Base-by-base conservation (phyloP, 176 grass and related monocot species). In the Calamus simplicifolius region DNA sequence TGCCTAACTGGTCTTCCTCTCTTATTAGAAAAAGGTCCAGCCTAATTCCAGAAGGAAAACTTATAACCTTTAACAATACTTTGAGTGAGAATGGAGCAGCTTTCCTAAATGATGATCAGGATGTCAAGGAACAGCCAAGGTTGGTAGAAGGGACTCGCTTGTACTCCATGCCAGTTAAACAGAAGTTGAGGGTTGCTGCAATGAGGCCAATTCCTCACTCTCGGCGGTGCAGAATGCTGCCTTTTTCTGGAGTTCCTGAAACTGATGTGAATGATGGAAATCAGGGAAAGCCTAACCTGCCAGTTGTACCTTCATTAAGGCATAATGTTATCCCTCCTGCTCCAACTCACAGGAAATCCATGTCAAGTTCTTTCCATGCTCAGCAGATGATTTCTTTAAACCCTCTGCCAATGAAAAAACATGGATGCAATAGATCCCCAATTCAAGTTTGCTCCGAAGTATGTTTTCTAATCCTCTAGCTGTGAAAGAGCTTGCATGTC, bases 361-460 rank as follows among this genome's bases (percentile, higher is more conserved):
- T 61, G 35, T 77, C 56, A 29, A 71, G 69, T 49, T 29, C 26
- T 27, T 68, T 56, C 0, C 18, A 14, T 48, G 50, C 51, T 69
- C 63, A 71, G 26, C 69, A 63, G 14, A 49, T 51, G 25, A 29
- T 74, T 58, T 62, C 76, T 25, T 65, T 80, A 49, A 86, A 90
- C 70, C 87, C 79, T 49, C 61, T 86, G 50, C 82, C 87, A 74
- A 67, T 90, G 79, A 86, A 86, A 75, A 90, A 86, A 59, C 82
- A 90, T 53, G 82, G 58, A n/a, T 90, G 87, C 18, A 62, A 58
- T 52, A 65, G 79, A 63, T 67, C 57, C 18, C 72, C 75, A 8
- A 86, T 86, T 31, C 29, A 19, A 69, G 54, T 70, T 54, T 86
- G 87, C 57, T 62, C 71, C 49, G 82, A 90, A 66, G 82, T 90